Evolutionary conservation across 169 alveolate species (phyloP).

Genomic region (Eimeria acervulina): DNA sequence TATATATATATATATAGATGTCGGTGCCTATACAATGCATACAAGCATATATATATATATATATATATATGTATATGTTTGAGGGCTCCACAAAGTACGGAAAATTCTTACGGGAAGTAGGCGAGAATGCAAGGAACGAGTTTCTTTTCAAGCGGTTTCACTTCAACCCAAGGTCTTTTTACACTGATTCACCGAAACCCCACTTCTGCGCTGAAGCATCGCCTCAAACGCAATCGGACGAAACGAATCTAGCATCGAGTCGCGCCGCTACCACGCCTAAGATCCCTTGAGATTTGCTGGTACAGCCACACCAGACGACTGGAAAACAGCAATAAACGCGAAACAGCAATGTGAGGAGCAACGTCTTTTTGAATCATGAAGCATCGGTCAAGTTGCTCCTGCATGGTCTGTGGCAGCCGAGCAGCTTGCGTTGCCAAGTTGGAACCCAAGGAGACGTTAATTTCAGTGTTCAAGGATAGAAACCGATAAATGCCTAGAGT

Average conservation of each 20-base stretch:
- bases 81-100: not conserved
- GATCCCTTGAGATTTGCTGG: not conserved
- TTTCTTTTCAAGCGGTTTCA: not conserved
- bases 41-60: too few relatives aligned
- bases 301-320: not conserved
- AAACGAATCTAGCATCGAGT: not conserved
- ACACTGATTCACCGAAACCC: not conserved
- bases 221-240: not conserved
- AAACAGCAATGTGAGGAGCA: not conserved
- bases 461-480: not conserved
- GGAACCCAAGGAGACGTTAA: too few relatives aligned
- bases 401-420: not conserved
- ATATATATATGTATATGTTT: too few relatives aligned
- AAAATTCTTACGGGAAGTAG: not conserved
- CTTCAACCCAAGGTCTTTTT: not conserved
- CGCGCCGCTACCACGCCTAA: not conserved
- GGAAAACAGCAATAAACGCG: not conserved
- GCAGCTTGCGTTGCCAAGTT: not conserved
- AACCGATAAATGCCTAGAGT: not conserved
- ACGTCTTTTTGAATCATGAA: not conserved
- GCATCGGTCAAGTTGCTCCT: not conserved
- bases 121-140: not conserved
- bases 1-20: too few relatives aligned
- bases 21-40: too few relatives aligned
- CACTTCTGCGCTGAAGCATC: not conserved